Base-by-base conservation (phyloP, 805 yeast species). In the Suhomyces emberorum region DNA sequence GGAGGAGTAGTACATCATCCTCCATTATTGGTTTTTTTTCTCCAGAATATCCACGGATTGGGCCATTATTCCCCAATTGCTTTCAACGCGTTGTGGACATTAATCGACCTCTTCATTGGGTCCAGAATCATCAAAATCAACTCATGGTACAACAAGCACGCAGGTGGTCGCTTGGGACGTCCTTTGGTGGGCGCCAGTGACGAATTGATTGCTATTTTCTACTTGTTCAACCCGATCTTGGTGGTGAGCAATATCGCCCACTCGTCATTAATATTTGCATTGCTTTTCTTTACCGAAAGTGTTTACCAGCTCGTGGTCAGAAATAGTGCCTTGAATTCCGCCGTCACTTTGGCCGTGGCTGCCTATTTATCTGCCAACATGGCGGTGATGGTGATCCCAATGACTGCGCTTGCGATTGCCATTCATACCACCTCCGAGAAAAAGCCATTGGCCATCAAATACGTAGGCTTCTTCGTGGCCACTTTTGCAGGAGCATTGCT, bases 1-100 rank as follows among this genome's bases (percentile, higher is more conserved):
- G 96, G 97, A 7, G 95, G 95, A 16, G 79, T 88, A 12, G 82
- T 83, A 23, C 91, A 88, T 58, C 95, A 88, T 48, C 79, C 95
- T 3, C 96, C 96, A 3, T 54, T 88, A 14, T 51, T 91, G 15
- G 70, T 87, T 23, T 61, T 69, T 2, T 41, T 77, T 1, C 69
- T 82, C 52, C 63, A 71, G 8, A 32, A 63, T 5, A 30, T 77
- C 14, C 45, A 64, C 25, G 56, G 48, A 28, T 29, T 45, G 22
- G 32, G 47, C 17, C 22, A 11, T 4, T 12, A 12, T 8, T 23
- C 34, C 15, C 8, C 9, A 3, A 32, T 55, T 7, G 51, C 43
- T 42, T 52, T 56, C 32, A 63, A 69, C 36, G 41, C 75, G 8
- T 22, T 84, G 2, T 89, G 70, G 56, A 73, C 89, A 0, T 31